Percentiles rank a stretch among this genome's conserved stretches.
phyloP scores from a whole-genome alignment of 2,329 filamentous ascomycete species.

The Pestalotiopsis sp. region DNA sequence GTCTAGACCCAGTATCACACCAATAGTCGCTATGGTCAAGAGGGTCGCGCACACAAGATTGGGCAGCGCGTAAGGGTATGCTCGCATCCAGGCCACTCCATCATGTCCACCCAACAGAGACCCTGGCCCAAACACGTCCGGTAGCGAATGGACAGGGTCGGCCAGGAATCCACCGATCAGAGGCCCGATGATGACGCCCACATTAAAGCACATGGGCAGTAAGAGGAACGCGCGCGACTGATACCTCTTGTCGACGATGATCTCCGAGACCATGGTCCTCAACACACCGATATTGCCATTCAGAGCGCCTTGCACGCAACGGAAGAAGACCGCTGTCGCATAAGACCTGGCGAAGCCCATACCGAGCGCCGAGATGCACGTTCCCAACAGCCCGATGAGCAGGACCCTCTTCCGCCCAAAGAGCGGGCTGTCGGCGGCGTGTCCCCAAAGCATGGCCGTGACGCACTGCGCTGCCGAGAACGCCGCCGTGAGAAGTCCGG shows the following conservation, averaged over 20 bases:
- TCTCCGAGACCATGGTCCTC: conserved; percentile 74
- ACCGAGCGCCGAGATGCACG: conserved; percentile 64
- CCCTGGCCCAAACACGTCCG: conserved; percentile 38
- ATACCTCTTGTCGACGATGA: conserved; percentile 70
- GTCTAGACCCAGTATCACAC: conserved; percentile 19
- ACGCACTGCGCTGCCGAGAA: conserved; percentile 72
- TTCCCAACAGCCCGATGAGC: conserved; percentile 65
- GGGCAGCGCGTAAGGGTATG: conserved; percentile 47
- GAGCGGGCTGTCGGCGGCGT: conserved; percentile 54
- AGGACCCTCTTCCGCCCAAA: conserved; percentile 65
- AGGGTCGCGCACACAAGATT: conserved; percentile 41
- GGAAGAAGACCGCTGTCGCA: conserved; percentile 28
- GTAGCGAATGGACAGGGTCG: conserved; percentile 42
- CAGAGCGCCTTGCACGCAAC: conserved; percentile 64
- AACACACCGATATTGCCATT: conserved; percentile 78
- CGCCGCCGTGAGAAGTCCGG: conserved; percentile 67
- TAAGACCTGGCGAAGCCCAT: conserved; percentile 63
- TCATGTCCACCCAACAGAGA: conserved; percentile 36
- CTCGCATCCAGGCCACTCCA: conserved; percentile 41
- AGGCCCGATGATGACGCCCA: conserved; percentile 42
- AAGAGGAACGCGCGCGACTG: conserved; percentile 46
- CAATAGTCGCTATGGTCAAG: conserved; percentile 20
- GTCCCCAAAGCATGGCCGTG: conserved; percentile 69
- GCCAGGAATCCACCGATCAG: conserved; percentile 46
- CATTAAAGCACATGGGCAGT: conserved; percentile 67